Evolutionary conservation across 2,329 filamentous ascomycete genomes (phyloP), one percentile per base, ranked within the genome.

Genomic region (Aspergillus sp.): DNA sequence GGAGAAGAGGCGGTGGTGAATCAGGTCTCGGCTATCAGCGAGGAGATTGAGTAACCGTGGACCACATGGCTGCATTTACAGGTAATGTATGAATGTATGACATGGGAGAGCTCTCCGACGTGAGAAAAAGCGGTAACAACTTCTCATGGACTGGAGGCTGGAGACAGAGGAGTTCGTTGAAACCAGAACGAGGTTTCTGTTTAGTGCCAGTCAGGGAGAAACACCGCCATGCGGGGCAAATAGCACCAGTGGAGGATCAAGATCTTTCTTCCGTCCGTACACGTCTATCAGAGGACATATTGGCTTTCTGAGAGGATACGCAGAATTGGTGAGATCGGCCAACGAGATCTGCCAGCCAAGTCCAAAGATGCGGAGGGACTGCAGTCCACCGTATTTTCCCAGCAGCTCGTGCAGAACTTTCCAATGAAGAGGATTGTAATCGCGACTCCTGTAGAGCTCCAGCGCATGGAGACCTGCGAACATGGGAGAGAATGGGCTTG

Each of bases 1-100:
- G 15, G 25, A 23, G 11, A 61, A 57, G 15, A 61, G 43, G 13
- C 22, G 19, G 13, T 61, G 59, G 22, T 61, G 54, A 7, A 58
- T 43, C 17, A 48, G 48, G 17, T 58, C 50, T 17, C 59, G 54
- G 23, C 43, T 48, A 13, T 61, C 54, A 31, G 22, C 54, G 17
- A 61, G 41, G 2, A 48, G 30, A n/a, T 61, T 54, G 2, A 54
- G 41, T 7, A 38, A 19, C 17, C 19, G 19, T 19, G 51, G 51
- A 30, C 51, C 23, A 41, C 30, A 41, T n/a, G 28, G n/a, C 45
- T 47, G 45, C 23, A 25, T 47, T 47, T 19, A 47, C 45, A 53
- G 13, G 51, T 53, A 41, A 5, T 43, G 30, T 19, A 43, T n/a
- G 15, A 25, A 5, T 43, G 30, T 19, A 53, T n/a, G 15, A 25